Conservation (phyloP, 2,329 filamentous ascomycete species). For the Aphanoascus verrucosus region DNA sequence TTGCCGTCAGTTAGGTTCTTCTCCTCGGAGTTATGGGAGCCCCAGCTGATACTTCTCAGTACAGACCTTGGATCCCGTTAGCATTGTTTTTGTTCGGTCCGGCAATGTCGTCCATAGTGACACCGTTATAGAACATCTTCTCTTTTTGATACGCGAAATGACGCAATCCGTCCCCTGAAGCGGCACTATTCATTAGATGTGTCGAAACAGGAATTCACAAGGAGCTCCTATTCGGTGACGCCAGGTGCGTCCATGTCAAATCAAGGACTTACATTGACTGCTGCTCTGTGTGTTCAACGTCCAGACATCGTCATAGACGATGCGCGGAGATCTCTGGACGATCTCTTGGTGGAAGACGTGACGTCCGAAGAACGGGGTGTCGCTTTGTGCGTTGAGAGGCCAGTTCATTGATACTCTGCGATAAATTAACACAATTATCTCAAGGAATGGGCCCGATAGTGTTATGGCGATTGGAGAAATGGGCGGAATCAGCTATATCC, state of each 20-base stretch:
- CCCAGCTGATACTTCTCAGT: constrained; percentile 1
- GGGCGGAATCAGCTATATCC: not conserved
- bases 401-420: constrained; percentile 51
- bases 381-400: constrained; percentile 45
- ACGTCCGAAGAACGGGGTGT: constrained; percentile 46
- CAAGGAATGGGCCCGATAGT: no score
- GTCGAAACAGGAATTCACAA: not conserved
- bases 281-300: constrained; percentile 49
- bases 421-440: not conserved
- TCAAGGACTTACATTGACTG: constrained; percentile 37
- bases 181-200: not conserved
- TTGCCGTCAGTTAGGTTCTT: not conserved
- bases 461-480: not conserved
- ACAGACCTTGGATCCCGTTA: constrained; percentile 40
- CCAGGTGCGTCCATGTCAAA: not conserved
- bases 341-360: constrained; percentile 46
- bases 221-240: not conserved
- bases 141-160: constrained; percentile 38
- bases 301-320: constrained; percentile 52
- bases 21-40: constrained; percentile 16
- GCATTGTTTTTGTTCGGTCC: constrained; percentile 36
- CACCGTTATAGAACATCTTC: constrained; percentile 40
- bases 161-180: constrained; percentile 39
- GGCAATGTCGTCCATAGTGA: constrained; percentile 37
- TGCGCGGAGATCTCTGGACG: constrained; percentile 41